Evolutionary conservation across 345 rosid genomes (phyloP).

Genomic region (Brassica cretica): DNA sequence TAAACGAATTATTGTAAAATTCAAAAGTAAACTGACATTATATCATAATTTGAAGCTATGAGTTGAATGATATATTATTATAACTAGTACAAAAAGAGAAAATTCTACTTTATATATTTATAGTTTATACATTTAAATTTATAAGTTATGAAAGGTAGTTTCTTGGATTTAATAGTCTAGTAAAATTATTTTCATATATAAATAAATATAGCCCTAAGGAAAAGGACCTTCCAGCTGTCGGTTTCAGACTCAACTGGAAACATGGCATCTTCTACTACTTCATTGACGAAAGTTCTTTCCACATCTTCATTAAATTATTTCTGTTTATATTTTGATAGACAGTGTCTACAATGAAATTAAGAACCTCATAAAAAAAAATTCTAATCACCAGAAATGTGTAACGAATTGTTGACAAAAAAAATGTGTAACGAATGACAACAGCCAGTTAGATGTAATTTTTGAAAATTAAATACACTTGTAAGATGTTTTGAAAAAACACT

Average conservation of each 20-base stretch:
- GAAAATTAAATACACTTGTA: background rate
- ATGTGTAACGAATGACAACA: slow-evolving; percentile 29
- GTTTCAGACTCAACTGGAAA: slow-evolving; percentile 38
- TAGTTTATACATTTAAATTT: background rate
- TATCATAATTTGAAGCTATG: background rate
- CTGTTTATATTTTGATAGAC: slow-evolving; percentile 11
- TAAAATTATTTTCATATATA: slow-evolving; percentile 1
- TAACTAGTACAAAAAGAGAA: background rate
- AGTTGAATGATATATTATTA: background rate
- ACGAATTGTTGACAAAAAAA: background rate
- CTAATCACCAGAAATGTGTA: slow-evolving; percentile 20
- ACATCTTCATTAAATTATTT: slow-evolving; percentile 30
- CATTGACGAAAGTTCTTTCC: slow-evolving; percentile 44
- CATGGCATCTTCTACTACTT: slow-evolving; percentile 42
- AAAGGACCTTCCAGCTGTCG: slow-evolving; percentile 42
- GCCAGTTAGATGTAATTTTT: slow-evolving; percentile 1
- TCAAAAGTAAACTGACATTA: background rate
- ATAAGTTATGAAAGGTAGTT: slow-evolving; percentile 1
- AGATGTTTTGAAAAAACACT: background rate
- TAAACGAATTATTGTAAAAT: background rate
- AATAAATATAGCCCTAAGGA: slow-evolving; percentile 26
- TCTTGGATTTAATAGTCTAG: slow-evolving; percentile 14
- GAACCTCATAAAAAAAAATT: background rate
- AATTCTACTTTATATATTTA: background rate
- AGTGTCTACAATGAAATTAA: slow-evolving; percentile 27